These are phyloP conservation scores for Nemania abortiva DNA, from an alignment of 2,329 filamentous ascomycete species.

Conservation along the genomic window DNA sequence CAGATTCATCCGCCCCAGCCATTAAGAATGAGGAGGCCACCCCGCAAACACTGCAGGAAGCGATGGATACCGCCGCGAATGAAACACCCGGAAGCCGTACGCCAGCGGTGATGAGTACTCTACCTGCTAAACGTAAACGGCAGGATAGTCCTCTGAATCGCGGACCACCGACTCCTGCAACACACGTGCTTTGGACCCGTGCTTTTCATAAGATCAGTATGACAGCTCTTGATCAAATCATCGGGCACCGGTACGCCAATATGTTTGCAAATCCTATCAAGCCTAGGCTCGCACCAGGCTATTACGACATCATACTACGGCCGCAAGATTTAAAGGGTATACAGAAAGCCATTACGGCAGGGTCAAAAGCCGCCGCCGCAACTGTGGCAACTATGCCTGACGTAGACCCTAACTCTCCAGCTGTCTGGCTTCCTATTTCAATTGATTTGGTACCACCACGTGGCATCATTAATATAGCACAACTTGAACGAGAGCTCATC, in stretches of 20 bases:
- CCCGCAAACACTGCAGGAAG: constrained; percentile 66
- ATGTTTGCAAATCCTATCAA: constrained; percentile 83
- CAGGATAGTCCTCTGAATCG: constrained; percentile 63
- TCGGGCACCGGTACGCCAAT: constrained; percentile 80
- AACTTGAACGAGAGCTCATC: constrained; percentile 92
- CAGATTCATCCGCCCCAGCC: constrained; percentile 54
- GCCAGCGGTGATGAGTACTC: constrained; percentile 55
- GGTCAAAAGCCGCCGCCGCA: constrained; percentile 56
- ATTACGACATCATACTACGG: constrained; percentile 77
- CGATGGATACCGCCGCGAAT: constrained; percentile 67
- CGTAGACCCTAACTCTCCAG: constrained; percentile 67
- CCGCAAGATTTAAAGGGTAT: constrained; percentile 84
- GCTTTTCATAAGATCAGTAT: constrained; percentile 79
- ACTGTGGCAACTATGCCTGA: constrained; percentile 71
- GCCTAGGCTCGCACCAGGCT: constrained; percentile 80
- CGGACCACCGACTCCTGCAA: constrained; percentile 66
- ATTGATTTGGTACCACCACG: constrained; percentile 86
- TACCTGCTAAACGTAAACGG: constrained; percentile 67
- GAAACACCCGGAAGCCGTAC: constrained; percentile 60
- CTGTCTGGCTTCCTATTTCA: constrained; percentile 75
- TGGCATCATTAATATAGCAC: constrained; percentile 91
- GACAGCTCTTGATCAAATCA: constrained; percentile 80
- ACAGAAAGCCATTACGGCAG: constrained; percentile 68
- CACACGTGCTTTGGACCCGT: constrained; percentile 79
- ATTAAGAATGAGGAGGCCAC: constrained; percentile 72